These are phyloP conservation scores for Colletotrichum lini DNA, from an alignment of 2,329 filamentous ascomycete species.

Conservation along the genomic window DNA sequence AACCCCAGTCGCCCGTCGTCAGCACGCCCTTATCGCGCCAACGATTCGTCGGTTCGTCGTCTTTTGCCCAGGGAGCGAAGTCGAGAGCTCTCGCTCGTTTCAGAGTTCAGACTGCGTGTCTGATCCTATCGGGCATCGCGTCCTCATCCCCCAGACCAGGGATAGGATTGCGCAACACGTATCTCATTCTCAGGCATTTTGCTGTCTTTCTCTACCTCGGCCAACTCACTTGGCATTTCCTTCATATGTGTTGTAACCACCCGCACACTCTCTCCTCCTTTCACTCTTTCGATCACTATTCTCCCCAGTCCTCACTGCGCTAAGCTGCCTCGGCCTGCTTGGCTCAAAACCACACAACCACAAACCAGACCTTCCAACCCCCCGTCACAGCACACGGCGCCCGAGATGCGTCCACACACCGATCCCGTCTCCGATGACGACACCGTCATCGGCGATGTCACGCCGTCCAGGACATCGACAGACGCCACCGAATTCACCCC, in stretches of 20 bases:
- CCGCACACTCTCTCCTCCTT: neutral
- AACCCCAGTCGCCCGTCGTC: neutral
- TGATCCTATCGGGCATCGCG: slow-evolving; percentile 20
- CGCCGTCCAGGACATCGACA: slow-evolving; percentile 5
- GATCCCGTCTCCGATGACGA: slow-evolving; percentile 18
- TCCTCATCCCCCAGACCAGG: slow-evolving; percentile 11
- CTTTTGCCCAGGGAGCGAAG: slow-evolving; percentile 1
- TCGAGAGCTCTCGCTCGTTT: slow-evolving; percentile 9
- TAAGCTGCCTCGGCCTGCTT: neutral
- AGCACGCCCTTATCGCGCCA: neutral
- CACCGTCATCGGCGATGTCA: slow-evolving; percentile 14
- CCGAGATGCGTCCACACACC: slow-evolving; percentile 25
- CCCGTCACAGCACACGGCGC: slow-evolving; percentile 8
- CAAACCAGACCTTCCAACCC: neutral
- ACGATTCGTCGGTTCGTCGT: neutral
- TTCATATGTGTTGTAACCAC: slow-evolving; percentile 12
- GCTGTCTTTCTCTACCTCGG: no score
- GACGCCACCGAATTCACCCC: slow-evolving; percentile 34
- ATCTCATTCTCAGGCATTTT: neutral
- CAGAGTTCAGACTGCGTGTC: slow-evolving; percentile 26
- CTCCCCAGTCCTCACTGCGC: neutral
- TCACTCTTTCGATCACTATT: neutral
- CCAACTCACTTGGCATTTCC: neutral
- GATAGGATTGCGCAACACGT: slow-evolving; percentile 20
- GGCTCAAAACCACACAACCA: neutral